Percentiles rank a stretch among this genome's conserved stretches.
phyloP scores from a whole-genome alignment of 495 filamentous ascomycete species.

The Xylaria acuta region DNA sequence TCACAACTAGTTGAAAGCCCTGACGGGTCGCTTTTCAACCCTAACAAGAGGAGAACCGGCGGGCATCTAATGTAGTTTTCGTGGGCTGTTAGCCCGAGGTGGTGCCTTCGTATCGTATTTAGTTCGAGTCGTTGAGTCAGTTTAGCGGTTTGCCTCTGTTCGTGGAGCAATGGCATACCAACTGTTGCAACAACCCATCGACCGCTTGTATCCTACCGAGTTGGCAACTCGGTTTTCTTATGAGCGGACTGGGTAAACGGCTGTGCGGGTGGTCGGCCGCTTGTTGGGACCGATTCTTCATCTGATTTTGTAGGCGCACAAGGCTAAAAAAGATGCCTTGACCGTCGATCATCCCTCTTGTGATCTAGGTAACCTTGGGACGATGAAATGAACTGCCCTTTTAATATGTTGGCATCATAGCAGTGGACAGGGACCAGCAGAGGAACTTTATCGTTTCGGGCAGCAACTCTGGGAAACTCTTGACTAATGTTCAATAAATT shows the following conservation, averaged over 20 bases:
- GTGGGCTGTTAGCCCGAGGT: background rate
- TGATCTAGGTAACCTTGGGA: conserved; percentile 7
- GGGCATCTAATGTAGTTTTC: conserved; percentile 1
- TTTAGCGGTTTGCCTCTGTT: background rate
- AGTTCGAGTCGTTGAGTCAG: background rate
- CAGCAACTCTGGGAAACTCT: no score
- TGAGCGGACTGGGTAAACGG: background rate
- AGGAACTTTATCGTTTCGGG: background rate
- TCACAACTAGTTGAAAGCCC: background rate
- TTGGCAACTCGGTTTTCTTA: background rate
- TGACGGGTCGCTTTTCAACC: conserved; percentile 7
- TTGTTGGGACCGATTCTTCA: background rate
- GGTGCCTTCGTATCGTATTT: background rate
- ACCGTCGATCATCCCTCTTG: conserved; percentile 13
- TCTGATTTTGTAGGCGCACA: background rate
- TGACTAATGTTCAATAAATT: background rate
- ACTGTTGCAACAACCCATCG: background rate
- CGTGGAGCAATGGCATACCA: background rate
- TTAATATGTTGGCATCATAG: conserved; percentile 9
- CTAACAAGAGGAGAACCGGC: conserved; percentile 8
- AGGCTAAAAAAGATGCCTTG: background rate
- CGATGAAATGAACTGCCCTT: conserved; percentile 7
- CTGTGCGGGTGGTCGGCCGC: background rate
- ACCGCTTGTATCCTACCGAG: background rate
- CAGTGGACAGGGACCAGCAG: background rate